Base-by-base conservation (phyloP, 2,329 filamentous ascomycete genomes). In the Neopestalotiopsis rosae region DNA sequence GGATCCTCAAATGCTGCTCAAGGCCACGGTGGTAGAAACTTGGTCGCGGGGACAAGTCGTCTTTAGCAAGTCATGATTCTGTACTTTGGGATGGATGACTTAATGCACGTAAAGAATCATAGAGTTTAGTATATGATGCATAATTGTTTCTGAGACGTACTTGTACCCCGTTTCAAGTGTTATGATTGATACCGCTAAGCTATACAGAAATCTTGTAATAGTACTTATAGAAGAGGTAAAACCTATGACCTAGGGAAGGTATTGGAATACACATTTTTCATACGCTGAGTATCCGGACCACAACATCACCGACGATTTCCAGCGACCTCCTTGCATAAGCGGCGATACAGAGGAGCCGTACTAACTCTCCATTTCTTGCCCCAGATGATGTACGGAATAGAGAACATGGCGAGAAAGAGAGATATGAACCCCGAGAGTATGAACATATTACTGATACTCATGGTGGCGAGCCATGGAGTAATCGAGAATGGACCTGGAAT, bases 1-100 rank as follows among this genome's bases (percentile, higher is more conserved):
- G 81, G 81, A 83, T 28, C 80, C 82, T 20, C 81, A 81, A 30
- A 80, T 79, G 71, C 74, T 90, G 68, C 77, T 87, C 63, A 73
- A 81, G 10, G 86, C 85, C 0, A 77, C 74, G 24, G 80, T 89
- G 0, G 71, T 73, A 65, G 81, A 89, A 80, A 89, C 88, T 0
- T 89, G 87, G 87, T 86, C 85, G 70, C 80, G 79, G 9, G 87
- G 88, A 1, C 72, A 72, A 64, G 79, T 73, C 71, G 83, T 86
- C 3, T 49, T 45, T 28, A 13, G 32, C 2, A 13, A 5, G 59
- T 14, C 59, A 12, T 38, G 24, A 28, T 28, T 28, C 24, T 28
- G 24, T 28, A 28, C 24, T 28, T 28, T 28, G 24, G 24, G 0
- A 28, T 28, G 0, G 24, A 28, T 28, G 24, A 32, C 32, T 17